Evolutionary conservation across 2,329 filamentous ascomycete genomes (phyloP).

Genomic region (Stachybotrys echinatus): DNA sequence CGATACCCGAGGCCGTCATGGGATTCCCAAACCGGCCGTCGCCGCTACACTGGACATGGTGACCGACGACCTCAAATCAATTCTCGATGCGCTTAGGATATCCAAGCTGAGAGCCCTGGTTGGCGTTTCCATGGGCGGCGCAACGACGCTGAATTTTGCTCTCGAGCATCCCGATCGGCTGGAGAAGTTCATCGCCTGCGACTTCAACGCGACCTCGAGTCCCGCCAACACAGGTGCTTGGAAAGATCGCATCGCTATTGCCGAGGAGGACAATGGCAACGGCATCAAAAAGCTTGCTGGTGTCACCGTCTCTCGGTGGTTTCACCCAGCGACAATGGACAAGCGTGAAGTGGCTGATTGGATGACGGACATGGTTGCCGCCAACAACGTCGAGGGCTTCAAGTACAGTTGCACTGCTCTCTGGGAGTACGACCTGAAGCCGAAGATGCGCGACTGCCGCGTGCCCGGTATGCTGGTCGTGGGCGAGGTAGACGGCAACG

Average conservation of each 20-base stretch:
- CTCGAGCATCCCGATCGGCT: slow-evolving; percentile 59
- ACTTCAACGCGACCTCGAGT: slow-evolving; percentile 71
- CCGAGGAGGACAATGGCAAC: slow-evolving; percentile 49
- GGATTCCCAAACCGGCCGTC: slow-evolving; percentile 37
- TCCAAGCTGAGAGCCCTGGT: slow-evolving; percentile 60
- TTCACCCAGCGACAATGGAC: slow-evolving; percentile 52
- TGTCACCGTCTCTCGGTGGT: slow-evolving; percentile 72
- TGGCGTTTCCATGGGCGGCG: slow-evolving; percentile 78
- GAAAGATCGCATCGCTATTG: slow-evolving; percentile 68
- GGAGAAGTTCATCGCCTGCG: slow-evolving; percentile 63
- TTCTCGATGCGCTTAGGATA: slow-evolving; percentile 67
- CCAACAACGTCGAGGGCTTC: slow-evolving; percentile 67
- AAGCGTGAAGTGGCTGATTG: slow-evolving; percentile 43
- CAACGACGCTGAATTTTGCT: slow-evolving; percentile 68
- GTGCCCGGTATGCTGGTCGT: slow-evolving; percentile 66
- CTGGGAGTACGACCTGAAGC: slow-evolving; percentile 64
- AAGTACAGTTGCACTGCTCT: slow-evolving; percentile 62
- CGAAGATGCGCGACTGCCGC: slow-evolving; percentile 44
- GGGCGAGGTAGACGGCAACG: slow-evolving; percentile 65
- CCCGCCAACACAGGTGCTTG: slow-evolving; percentile 72
- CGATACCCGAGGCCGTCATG: slow-evolving; percentile 64
- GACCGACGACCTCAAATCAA: slow-evolving; percentile 58
- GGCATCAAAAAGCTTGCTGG: slow-evolving; percentile 64
- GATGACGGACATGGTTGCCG: slow-evolving; percentile 64
- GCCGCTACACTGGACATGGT: slow-evolving; percentile 60